Percentiles rank a stretch among this genome's conserved stretches.
phyloP scores from a whole-genome alignment of 75 land plant genomes.

The Ceratopteris richardii region DNA sequence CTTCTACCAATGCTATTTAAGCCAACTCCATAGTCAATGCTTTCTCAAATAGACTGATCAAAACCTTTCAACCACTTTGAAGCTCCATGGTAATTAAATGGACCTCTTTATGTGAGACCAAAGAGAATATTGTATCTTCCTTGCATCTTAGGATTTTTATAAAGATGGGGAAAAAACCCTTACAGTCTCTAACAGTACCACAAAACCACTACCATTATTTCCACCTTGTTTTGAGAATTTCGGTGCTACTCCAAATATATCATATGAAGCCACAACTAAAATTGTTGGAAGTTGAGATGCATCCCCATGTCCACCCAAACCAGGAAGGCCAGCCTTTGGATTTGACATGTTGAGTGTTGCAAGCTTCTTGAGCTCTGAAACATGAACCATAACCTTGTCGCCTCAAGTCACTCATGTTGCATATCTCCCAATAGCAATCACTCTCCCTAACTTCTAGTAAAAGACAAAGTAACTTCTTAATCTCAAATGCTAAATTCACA shows the following conservation, averaged over 20 bases:
- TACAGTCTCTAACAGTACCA: conserved; percentile 79
- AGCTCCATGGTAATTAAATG: conserved; percentile 96
- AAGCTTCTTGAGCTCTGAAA: conserved; percentile 72
- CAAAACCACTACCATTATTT: conserved; percentile 93
- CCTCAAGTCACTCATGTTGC: conserved; percentile 95
- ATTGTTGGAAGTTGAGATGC: conserved; percentile 78
- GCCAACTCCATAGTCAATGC: conserved; percentile 96
- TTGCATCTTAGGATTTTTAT: conserved; percentile 82
- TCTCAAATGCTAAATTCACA: conserved; percentile 93
- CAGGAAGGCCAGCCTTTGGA: conserved; percentile 93
- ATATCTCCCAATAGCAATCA: conserved; percentile 76
- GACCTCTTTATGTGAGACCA: conserved; percentile 93
- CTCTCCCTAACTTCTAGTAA: conserved; percentile 60
- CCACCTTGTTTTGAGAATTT: conserved; percentile 83
- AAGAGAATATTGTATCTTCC: conserved; percentile 88
- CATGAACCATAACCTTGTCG: conserved; percentile 76
- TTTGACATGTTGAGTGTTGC: conserved; percentile 63
- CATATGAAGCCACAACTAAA: conserved; percentile 95
- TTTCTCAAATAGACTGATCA: conserved; percentile 91
- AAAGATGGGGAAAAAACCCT: conserved; percentile 82
- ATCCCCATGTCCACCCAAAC: conserved; percentile 72
- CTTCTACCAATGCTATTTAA: conserved; percentile 78
- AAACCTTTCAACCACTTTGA: conserved; percentile 91
- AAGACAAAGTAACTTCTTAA: conserved; percentile 42
- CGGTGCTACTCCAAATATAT: conserved; percentile 99